Conservation (phyloP, 73 alveolate species). For the Effrenium voratum region DNA sequence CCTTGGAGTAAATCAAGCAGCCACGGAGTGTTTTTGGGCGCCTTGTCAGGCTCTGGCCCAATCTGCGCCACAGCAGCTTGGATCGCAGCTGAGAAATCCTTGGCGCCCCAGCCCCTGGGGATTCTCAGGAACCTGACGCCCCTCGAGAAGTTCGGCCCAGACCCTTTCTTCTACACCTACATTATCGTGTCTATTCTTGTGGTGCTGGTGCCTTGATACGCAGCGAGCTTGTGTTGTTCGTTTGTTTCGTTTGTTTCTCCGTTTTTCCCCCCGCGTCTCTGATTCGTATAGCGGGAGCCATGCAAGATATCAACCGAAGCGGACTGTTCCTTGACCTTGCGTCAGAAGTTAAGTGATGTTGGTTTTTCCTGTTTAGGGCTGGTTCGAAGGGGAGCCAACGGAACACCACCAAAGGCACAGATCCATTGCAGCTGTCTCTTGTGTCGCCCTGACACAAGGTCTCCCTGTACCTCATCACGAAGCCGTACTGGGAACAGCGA, state of each 20-base stretch:
- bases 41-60: not conserved
- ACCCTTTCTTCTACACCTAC: constrained; percentile 73
- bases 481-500: constrained; percentile 83
- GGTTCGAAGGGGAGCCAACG: no score
- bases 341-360: no score
- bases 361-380: no score
- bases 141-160: constrained; percentile 35
- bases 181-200: constrained; percentile 26
- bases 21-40: not conserved
- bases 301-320: no score
- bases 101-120: not conserved
- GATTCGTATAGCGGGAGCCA: no score
- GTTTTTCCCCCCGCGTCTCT: no score
- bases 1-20: not conserved
- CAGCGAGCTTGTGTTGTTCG: not conserved
- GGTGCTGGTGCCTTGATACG: not conserved
- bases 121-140: constrained; percentile 33
- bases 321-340: no score
- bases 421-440: no score
- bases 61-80: not conserved
- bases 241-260: no score
- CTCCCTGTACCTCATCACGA: constrained; percentile 43
- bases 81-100: not conserved
- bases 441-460: not conserved
- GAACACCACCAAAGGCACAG: no score